Base-by-base conservation (phyloP, 106 monocot genomes). In the Xerophyta viscosa region DNA sequence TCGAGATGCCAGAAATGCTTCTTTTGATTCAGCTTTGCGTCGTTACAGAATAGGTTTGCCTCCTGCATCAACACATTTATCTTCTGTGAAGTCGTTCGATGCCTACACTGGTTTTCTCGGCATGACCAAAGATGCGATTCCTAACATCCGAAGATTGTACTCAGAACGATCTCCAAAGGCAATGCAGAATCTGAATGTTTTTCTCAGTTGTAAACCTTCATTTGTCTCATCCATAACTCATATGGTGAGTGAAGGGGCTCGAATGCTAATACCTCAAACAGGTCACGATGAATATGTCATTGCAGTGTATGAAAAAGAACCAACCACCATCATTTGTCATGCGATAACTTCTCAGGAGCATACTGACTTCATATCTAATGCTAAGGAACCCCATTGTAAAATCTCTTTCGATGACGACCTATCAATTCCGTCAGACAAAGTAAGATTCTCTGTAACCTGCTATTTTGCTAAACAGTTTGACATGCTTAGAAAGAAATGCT, bases 381-480 rank as follows among this genome's bases (percentile, higher is more conserved):
- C 27, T 8, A 83, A 68, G 31, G 77, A 70, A 37, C 31, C 63
- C 33, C 88, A 94, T 75, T 78, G 82, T 36, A 82, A 55, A 37
- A 58, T 79, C 46, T 67, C 73, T 24, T 82, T 89, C 61, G 82
- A 74, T 23, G 96, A 96, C 33, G 84, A 77, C 0, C 50, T 60
- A 41, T 96, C 89, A 48, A 65, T 82, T 60, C 72, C 66, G 24
- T 36, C 58, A 2, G 73, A 85, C 44, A 77, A 63, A 66, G 82
- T 77, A 24, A 85, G 76, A 39, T 96, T 89, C 56, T 85, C 82
- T 37, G 85, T 96, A 20, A 89, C 70, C 10, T 89, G 88, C 46
- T 96, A 89, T 67, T 96, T 85, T 64, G 89, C 85, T n/a, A 85
- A 71, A 61, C 76, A 82, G 54, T 96, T 96, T 60, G 64, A 70